Evolutionary conservation across 169 alveolate genomes (phyloP).

Genomic region (Plasmodium billcollinsi): DNA sequence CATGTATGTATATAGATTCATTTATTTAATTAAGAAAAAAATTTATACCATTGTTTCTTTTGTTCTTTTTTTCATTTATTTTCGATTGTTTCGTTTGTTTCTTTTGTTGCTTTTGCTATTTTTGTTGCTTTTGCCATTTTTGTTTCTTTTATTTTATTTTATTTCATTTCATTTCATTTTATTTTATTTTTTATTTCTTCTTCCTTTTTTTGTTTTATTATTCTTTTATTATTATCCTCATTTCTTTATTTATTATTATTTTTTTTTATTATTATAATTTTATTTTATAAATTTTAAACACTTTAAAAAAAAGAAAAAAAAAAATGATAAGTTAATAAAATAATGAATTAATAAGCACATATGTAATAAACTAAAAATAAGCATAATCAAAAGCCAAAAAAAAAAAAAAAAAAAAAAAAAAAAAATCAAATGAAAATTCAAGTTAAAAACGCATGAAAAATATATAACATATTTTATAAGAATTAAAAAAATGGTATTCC

Average conservation of each 20-base stretch:
- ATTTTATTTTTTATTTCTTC: background rate
- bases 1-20: background rate
- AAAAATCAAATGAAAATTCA: background rate
- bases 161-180: background rate
- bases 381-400: background rate
- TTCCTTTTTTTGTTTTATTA: background rate
- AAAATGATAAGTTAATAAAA: background rate
- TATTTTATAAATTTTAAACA: background rate
- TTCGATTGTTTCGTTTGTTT: background rate
- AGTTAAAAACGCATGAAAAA: too few relatives aligned
- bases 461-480: too few relatives aligned
- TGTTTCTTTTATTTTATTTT: background rate
- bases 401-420: conserved; percentile 3
- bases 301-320: conserved; percentile 3
- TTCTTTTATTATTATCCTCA: background rate
- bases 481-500: too few relatives aligned
- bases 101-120: background rate
- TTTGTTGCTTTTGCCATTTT: background rate
- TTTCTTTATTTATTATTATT: background rate
- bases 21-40: background rate
- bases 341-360: background rate
- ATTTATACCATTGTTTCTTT: background rate
- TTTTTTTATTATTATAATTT: background rate
- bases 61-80: too few relatives aligned
- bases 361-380: background rate